Evolutionary conservation across 1,284 basidiomycete species (phyloP).

Genomic region (Ustilago tritici): DNA sequence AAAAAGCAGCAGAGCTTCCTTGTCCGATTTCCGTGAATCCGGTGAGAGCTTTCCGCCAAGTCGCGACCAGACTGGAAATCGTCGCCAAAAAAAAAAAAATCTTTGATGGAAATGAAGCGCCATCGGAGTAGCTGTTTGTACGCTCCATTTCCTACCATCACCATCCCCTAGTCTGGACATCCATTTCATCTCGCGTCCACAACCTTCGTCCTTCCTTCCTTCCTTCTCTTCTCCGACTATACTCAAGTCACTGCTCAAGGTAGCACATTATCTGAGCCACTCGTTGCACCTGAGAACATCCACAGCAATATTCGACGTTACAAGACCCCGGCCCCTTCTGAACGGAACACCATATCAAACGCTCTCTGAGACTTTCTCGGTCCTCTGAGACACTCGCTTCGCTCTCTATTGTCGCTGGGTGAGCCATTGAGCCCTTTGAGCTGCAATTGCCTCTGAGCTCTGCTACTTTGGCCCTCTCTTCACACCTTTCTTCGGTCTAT

Average conservation of each 20-base stretch:
- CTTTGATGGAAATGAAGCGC: not conserved
- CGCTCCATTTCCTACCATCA: not conserved
- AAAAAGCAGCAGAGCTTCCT: not conserved
- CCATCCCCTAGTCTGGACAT: conserved; percentile 6
- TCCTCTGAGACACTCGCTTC: conserved; percentile 21
- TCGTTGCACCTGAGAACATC: conserved; percentile 26
- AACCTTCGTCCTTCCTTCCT: not conserved
- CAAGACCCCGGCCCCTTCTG: conserved; percentile 14
- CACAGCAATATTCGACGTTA: conserved; percentile 1
- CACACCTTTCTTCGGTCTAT: conserved; percentile 4
- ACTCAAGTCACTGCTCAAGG: conserved; percentile 7
- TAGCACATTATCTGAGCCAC: conserved; percentile 22
- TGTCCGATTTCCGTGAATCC: conserved; percentile 11
- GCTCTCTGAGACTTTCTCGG: conserved; percentile 25
- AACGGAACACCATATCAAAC: not conserved
- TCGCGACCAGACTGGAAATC: not conserved
- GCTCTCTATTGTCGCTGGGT: conserved; percentile 19
- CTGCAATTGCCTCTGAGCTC: conserved; percentile 32
- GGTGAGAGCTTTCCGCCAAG: not conserved
- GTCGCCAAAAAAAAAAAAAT: not conserved
- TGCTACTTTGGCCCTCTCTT: not conserved
- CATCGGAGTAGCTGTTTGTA: not conserved
- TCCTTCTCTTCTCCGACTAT: not conserved
- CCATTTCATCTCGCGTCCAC: conserved; percentile 1
- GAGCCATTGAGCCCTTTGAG: conserved; percentile 41